Base-by-base conservation (phyloP, 1,139 yeast genomes). In the Nakaseomyces bracarensis region DNA sequence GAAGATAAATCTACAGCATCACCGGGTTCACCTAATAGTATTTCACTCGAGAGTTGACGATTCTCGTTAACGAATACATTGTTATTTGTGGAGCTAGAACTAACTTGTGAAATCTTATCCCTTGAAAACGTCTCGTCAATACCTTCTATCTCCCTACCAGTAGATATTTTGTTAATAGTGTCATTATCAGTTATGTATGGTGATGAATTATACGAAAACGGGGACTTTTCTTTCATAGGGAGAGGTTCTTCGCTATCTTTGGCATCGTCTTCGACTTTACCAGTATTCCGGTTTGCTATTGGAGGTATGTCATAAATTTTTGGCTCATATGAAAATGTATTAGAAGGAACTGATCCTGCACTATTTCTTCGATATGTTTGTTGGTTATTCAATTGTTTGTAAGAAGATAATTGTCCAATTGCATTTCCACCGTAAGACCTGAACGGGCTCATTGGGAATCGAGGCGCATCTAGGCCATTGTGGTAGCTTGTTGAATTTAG, bases 261-360 rank as follows among this genome's bases (percentile, higher is more conserved):
- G n/a, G n/a, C n/a, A 26, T 43, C 47, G 13, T 53, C 48, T 4
- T 4, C 22, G 22, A 16, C 16, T 11, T n/a, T 13, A 18, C 13
- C 34, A 1, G 22, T 14, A 15, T 15, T 28, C 22, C 18, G 16
- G 8, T 30, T 30, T 11, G 16, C 34, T 10, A 30, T 30, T 18
- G 20, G 22, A 5, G 57, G 57, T 43, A 62, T 53, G 41, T 64
- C 68, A 43, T 64, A 64, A 8, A 56, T 54, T 41, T 52, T 55
- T 2, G 64, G 53, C 39, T 63, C 64, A 35, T 60, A 63, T 38
- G 57, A 58, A 46, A 63, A 63, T 11, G 55, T 53, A 16, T 20
- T 20, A 2, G 36, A 33, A n/a, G 18, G 26, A 1, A 33, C 26
- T n/a, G 26, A 33, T 13, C 36, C 36, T n/a, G 36, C 36, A 33